phyloP scores from a whole-genome alignment of 2,329 filamentous ascomycete species.

The Aspergillus fumigatiaffinis region DNA sequence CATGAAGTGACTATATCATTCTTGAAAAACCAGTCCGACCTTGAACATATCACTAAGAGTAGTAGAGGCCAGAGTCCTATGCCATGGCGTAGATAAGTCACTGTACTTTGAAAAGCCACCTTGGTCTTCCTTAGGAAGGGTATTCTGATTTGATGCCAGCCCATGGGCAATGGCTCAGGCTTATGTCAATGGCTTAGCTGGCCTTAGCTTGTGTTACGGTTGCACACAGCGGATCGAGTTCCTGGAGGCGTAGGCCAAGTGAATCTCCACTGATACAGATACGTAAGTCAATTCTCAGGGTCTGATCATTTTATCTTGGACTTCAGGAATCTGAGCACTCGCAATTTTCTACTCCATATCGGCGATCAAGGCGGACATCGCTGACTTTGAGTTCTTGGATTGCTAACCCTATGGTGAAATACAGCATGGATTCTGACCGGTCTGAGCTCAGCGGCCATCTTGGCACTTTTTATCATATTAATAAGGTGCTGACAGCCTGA shows the following conservation, averaged over 20 bases:
- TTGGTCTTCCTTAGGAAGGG: not conserved
- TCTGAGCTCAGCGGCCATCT: not conserved
- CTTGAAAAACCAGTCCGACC: not conserved
- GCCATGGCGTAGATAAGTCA: not conserved
- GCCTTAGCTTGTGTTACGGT: not conserved
- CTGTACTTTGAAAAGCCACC: not conserved
- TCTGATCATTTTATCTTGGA: not conserved
- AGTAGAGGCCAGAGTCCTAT: not conserved
- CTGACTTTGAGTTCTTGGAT: not conserved
- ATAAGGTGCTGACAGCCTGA: not conserved
- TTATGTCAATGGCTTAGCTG: constrained; percentile 1
- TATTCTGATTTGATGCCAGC: constrained; percentile 21
- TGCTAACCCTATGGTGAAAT: not conserved
- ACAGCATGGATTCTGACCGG: not conserved
- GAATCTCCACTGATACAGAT: not conserved
- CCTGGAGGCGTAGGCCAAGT: not conserved
- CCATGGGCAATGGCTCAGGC: constrained; percentile 18
- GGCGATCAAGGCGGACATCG: not conserved
- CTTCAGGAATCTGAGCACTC: not conserved
- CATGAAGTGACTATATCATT: too few relatives aligned
- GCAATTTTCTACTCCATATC: not conserved
- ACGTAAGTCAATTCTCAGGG: not conserved
- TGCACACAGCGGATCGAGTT: constrained; percentile 6
- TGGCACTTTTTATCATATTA: not conserved
- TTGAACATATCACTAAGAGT: not conserved